Conservation (phyloP, 805 yeast genomes). For the Tetrapisispora pingtungensis region DNA sequence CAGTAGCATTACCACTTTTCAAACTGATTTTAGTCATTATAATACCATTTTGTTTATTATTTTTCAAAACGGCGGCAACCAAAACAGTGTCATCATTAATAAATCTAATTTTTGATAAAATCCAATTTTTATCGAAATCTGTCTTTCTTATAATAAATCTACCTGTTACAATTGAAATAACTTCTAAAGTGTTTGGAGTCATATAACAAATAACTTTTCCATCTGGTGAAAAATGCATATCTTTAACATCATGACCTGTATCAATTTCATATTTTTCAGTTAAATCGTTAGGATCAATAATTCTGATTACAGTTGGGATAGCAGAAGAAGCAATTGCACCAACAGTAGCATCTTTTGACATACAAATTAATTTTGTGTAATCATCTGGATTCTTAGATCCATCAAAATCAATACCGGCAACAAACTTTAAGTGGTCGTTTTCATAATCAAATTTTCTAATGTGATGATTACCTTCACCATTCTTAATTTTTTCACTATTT, state of each 20-base stretch:
- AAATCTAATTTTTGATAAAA: slow-evolving; percentile 30
- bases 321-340: slow-evolving; percentile 64
- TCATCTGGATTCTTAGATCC: slow-evolving; percentile 39
- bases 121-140: slow-evolving; percentile 27
- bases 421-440: slow-evolving; percentile 51
- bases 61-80: slow-evolving; percentile 35
- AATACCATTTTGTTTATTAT: slow-evolving; percentile 32
- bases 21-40: slow-evolving; percentile 22
- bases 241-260: slow-evolving; percentile 49
- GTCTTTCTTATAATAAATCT: slow-evolving; percentile 29
- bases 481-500: slow-evolving; percentile 44
- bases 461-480: slow-evolving; percentile 53
- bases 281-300: slow-evolving; percentile 48
- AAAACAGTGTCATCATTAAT: slow-evolving; percentile 29
- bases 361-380: slow-evolving; percentile 47
- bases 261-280: slow-evolving; percentile 44
- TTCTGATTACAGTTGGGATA: slow-evolving; percentile 51
- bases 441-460: slow-evolving; percentile 55
- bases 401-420: slow-evolving; percentile 48
- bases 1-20: slow-evolving; percentile 18
- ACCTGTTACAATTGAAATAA: slow-evolving; percentile 35
- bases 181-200: slow-evolving; percentile 43
- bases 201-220: slow-evolving; percentile 57
- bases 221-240: slow-evolving; percentile 56
- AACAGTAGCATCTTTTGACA: slow-evolving; percentile 48